Conservation (phyloP, 805 yeast species). For the Candida schatavii region DNA sequence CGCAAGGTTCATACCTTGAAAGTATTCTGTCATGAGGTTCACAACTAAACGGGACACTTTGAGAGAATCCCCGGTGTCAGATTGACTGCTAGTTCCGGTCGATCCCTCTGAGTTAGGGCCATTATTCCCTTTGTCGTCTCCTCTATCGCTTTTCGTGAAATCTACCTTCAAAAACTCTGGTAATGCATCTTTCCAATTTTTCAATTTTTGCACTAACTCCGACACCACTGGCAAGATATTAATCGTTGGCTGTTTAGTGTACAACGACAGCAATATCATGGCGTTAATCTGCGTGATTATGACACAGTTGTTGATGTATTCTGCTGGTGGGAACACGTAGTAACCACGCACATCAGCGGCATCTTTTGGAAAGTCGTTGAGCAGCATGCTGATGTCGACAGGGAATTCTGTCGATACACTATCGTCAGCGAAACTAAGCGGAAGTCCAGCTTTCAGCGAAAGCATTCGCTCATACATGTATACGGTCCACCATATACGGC, state of each 20-base stretch:
- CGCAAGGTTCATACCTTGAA: constrained; percentile 77
- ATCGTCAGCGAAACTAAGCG: constrained; percentile 74
- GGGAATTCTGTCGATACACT: constrained; percentile 80
- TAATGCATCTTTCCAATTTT: constrained; percentile 64
- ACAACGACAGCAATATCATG: constrained; percentile 61
- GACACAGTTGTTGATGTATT: constrained; percentile 71
- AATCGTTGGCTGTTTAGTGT: constrained; percentile 73
- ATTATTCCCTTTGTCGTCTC: too few relatives aligned
- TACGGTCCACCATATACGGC: constrained; percentile 49
- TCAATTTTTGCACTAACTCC: constrained; percentile 61
- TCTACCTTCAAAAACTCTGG: constrained; percentile 67
- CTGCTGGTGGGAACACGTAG: constrained; percentile 77
- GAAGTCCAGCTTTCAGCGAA: constrained; percentile 79
- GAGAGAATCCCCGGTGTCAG: constrained; percentile 30
- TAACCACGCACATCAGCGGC: constrained; percentile 56
- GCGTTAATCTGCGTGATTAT: constrained; percentile 79
- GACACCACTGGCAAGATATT: constrained; percentile 74
- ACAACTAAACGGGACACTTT: constrained; percentile 64
- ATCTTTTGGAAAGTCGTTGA: constrained; percentile 32
- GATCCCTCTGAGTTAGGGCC: too few relatives aligned
- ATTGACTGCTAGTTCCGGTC: not conserved
- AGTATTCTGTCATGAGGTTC: constrained; percentile 77
- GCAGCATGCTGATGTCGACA: constrained; percentile 61
- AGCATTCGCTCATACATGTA: constrained; percentile 65
- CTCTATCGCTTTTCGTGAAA: constrained; percentile 47